Evolutionary conservation across 139 green algal genomes (phyloP).

Genomic region (Picochlorum sp.): DNA sequence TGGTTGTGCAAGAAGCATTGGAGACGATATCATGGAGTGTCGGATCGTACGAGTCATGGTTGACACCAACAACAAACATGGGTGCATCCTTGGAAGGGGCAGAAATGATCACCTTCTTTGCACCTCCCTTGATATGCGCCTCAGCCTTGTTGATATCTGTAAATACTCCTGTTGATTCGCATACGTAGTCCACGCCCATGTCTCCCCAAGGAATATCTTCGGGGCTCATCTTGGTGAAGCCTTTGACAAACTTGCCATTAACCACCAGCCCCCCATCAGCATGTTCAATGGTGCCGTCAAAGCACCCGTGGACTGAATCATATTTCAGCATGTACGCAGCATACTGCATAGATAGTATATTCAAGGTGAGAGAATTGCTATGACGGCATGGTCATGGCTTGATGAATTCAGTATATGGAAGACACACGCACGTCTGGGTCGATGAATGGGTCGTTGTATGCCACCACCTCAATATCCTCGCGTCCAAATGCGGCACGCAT

Average conservation of each 20-base stretch:
- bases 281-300: constrained; percentile 39
- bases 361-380: too few relatives aligned
- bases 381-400: too few relatives aligned
- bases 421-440: constrained; percentile 22
- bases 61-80: constrained; percentile 96
- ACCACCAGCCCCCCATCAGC: constrained; percentile 49
- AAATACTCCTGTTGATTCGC: constrained; percentile 93
- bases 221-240: constrained; percentile 67
- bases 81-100: constrained; percentile 58
- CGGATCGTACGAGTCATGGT: constrained; percentile 74
- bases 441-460: constrained; percentile 89
- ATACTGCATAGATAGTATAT: constrained; percentile 14
- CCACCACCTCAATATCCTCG: constrained; percentile 76
- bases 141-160: constrained; percentile 72
- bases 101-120: constrained; percentile 63
- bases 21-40: constrained; percentile 70
- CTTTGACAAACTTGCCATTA: constrained; percentile 56
- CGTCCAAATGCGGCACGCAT: constrained; percentile 49
- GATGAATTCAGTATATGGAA: too few relatives aligned
- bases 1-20: constrained; percentile 95
- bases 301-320: constrained; percentile 73
- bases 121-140: constrained; percentile 74
- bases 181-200: constrained; percentile 69
- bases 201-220: constrained; percentile 74
- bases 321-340: constrained; percentile 85